Base-by-base conservation (phyloP, 371 early-diverging fungal genomes). In the Circinella minor region DNA sequence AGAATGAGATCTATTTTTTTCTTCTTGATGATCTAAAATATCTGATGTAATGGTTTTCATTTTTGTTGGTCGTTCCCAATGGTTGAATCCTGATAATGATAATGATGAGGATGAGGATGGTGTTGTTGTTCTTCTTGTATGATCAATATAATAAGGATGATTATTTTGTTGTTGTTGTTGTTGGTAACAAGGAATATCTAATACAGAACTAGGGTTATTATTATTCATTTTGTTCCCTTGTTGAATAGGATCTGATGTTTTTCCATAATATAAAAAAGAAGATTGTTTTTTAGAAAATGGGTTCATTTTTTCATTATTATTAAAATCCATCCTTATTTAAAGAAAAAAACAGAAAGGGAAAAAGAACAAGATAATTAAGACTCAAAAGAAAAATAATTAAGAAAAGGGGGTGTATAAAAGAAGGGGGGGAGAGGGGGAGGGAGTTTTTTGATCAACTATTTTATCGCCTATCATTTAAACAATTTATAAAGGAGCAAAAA, bases 191-290 rank as follows among this genome's bases (percentile, higher is more conserved):
- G 59, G 17, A 38, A 66, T 13, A 38, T 66, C 38, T 9, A 64
- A 9, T 9, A 64, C 17, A 43, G 57, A 55, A 62, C 68, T 61
- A 48, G 18, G 15, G 55, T 63, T 4, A 15, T n/a, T 11, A 38
- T 10, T 15, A 55, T 3, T 37, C 11, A 11, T 6, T 43, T 9
- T 9, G 43, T 43, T 43, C 2, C 0, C 9, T 43, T 43, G 43
- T 43, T 17, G n/a, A 62, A 14, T 38, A 43, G 38, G 37, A 38
- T 43, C 37, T 15, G 62, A 14, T 14, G 69, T 37, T 69, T 69
- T 69, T 14, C 63, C 63, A 63, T 55, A 69, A 36, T 66, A 66
- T 8, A 66, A 13, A 59, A 66, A 66, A 10, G 67, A 39, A 1
- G 55, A 27, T 27, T 27, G 27, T 27, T 27, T 27, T 27, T 27